Conservation (phyloP, 2,329 filamentous ascomycete genomes). For the Stylonectria norvegica region DNA sequence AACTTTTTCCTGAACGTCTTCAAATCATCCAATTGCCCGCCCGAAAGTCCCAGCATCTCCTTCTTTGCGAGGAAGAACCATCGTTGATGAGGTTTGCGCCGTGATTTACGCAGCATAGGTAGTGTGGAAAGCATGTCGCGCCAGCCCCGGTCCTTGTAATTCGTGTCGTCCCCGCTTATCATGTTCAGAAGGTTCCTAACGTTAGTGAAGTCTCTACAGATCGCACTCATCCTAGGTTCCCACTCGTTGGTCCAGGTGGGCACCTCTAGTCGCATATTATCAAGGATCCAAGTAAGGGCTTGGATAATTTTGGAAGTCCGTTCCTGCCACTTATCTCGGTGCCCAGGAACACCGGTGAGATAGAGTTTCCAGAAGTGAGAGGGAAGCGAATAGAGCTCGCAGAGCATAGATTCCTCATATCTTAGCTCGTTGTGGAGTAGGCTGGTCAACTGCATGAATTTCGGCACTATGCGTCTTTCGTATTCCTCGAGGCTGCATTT, state of each 20-base stretch:
- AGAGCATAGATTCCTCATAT: slow-evolving; percentile 20
- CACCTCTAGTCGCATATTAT: background rate
- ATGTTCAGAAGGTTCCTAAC: too few species aligned
- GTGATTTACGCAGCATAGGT: slow-evolving; percentile 23
- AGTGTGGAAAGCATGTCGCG: slow-evolving; percentile 20
- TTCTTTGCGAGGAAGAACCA: slow-evolving; percentile 21
- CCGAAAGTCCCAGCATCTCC: slow-evolving; percentile 19
- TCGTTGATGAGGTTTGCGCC: slow-evolving; percentile 14
- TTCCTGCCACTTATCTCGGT: slow-evolving; percentile 6
- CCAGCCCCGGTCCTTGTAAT: too few species aligned
- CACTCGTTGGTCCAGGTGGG: slow-evolving; percentile 11
- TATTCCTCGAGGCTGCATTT: background rate
- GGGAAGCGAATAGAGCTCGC: slow-evolving; percentile 21
- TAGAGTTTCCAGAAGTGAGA: slow-evolving; percentile 15
- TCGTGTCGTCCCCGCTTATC: too few species aligned
- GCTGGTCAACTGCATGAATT: slow-evolving; percentile 14
- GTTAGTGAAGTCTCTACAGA: too few species aligned
- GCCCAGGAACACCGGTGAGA: background rate
- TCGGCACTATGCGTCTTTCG: slow-evolving; percentile 13
- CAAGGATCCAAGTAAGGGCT: background rate
- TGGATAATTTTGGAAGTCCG: slow-evolving; percentile 3
- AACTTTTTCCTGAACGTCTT: slow-evolving; percentile 14
- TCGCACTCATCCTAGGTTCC: slow-evolving; percentile 10
- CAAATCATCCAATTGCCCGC: slow-evolving; percentile 7
- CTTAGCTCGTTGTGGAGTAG: slow-evolving; percentile 15